These are phyloP conservation scores for Debaryomyces singareniensis DNA, from an alignment of 1,139 yeast genomes.

Conservation along the genomic window DNA sequence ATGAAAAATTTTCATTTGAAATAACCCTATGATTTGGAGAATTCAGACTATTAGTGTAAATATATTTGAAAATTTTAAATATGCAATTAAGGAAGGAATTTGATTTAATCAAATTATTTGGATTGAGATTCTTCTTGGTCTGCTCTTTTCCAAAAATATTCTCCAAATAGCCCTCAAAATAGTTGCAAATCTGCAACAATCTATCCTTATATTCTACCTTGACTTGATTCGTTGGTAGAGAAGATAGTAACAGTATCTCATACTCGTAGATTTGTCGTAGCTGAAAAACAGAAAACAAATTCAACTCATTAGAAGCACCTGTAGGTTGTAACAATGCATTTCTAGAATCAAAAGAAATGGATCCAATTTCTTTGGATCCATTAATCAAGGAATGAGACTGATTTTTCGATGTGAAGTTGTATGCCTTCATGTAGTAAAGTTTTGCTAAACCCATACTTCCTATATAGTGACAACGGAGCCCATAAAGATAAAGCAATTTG, in stretches of 20 bases:
- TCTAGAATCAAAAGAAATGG: conserved; percentile 17
- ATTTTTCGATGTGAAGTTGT: conserved; percentile 9
- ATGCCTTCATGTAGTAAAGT: conserved; percentile 28
- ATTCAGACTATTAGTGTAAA: neutral
- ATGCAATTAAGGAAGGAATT: neutral
- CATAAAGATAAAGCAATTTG: conserved; percentile 30
- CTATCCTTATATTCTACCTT: neutral
- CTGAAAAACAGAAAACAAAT: conserved; percentile 20
- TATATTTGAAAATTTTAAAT: neutral
- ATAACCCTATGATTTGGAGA: neutral
- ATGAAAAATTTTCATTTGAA: neutral
- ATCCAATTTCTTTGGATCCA: conserved; percentile 6
- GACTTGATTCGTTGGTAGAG: too few relatives aligned
- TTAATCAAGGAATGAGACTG: too few relatives aligned
- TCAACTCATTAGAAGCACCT: conserved; percentile 19
- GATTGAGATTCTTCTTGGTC: too few relatives aligned
- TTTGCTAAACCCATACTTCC: conserved; percentile 32
- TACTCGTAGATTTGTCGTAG: conserved; percentile 19
- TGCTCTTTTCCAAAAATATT: too few relatives aligned
- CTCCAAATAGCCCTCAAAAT: neutral
- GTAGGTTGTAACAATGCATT: conserved; percentile 11
- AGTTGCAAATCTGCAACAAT: neutral
- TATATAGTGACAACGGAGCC: conserved; percentile 26
- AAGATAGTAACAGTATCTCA: conserved; percentile 12
- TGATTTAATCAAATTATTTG: neutral